phyloP scores from a whole-genome alignment of 331 rosid species.

The Dryas integrifolia region DNA sequence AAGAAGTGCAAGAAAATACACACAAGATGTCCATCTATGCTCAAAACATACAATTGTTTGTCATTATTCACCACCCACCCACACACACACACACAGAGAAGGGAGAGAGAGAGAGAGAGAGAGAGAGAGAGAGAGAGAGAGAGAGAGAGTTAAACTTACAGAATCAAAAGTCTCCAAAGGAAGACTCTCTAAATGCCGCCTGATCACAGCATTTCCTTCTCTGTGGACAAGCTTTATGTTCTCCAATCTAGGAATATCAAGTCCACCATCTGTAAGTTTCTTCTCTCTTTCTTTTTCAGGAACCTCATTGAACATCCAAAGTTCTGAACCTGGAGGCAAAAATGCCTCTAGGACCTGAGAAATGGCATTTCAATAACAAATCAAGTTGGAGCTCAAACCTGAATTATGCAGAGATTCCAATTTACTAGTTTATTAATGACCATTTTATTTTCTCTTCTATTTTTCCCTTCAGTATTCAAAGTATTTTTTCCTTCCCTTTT shows the following conservation, averaged over 20 bases:
- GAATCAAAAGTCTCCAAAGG: slow-evolving; percentile 98
- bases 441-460: not conserved
- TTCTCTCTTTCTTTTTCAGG: slow-evolving; percentile 74
- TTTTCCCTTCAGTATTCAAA: not conserved
- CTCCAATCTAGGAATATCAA: slow-evolving; percentile 60
- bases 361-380: slow-evolving; percentile 21
- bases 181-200: slow-evolving; percentile 86
- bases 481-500: too few species aligned
- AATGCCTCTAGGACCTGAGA: slow-evolving; percentile 89
- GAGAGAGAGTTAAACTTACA: slow-evolving; percentile 46
- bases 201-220: slow-evolving; percentile 93
- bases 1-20: not conserved
- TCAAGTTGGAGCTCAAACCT: slow-evolving; percentile 23
- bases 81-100: not conserved
- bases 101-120: not conserved
- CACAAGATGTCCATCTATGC: not conserved
- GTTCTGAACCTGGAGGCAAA: slow-evolving; percentile 87
- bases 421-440: not conserved
- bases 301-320: slow-evolving; percentile 99
- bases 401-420: slow-evolving; percentile 18
- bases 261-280: slow-evolving; percentile 92
- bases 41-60: not conserved
- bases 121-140: slow-evolving; percentile 1
- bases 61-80: not conserved
- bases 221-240: slow-evolving; percentile 88